These are phyloP conservation scores for Lasiosphaeria hispida DNA, from an alignment of 495 filamentous ascomycete species.

Conservation along the genomic window DNA sequence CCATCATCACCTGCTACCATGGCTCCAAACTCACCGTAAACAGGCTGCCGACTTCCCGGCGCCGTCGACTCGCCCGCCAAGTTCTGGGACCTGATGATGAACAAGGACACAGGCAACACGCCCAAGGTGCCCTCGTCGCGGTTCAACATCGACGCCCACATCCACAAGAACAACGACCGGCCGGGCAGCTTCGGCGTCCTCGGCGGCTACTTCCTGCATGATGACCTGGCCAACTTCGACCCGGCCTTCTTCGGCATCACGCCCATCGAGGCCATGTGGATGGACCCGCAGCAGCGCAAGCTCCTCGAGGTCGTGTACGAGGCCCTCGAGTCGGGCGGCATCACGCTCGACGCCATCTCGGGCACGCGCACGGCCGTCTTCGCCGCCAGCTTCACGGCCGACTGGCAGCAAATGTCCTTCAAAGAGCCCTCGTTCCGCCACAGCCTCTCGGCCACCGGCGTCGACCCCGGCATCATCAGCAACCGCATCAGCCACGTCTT, in stretches of 20 bases:
- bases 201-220: conserved; percentile 63
- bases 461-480: conserved; percentile 32
- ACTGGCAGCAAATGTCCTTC: conserved; percentile 57
- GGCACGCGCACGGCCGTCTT: conserved; percentile 39
- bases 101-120: conserved; percentile 3
- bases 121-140: conserved; percentile 53
- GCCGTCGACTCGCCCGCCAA: conserved; percentile 37
- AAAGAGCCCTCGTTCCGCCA: conserved; percentile 10
- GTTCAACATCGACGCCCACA: conserved; percentile 59
- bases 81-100: conserved; percentile 40
- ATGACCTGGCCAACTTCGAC: conserved; percentile 39
- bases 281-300: conserved; percentile 54
- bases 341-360: conserved; percentile 28
- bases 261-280: conserved; percentile 44
- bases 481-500: conserved; percentile 53
- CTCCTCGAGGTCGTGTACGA: conserved; percentile 51
- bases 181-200: conserved; percentile 31
- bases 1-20: not conserved
- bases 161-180: conserved; percentile 47
- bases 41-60: conserved; percentile 50
- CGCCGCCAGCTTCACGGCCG: conserved; percentile 66
- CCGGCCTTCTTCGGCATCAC: conserved; percentile 53
- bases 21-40: too few relatives aligned
- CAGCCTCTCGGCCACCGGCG: conserved; percentile 30
- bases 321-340: conserved; percentile 56